phyloP scores from a whole-genome alignment of 2,329 filamentous ascomycete species.

The Colletotrichum incanum region DNA sequence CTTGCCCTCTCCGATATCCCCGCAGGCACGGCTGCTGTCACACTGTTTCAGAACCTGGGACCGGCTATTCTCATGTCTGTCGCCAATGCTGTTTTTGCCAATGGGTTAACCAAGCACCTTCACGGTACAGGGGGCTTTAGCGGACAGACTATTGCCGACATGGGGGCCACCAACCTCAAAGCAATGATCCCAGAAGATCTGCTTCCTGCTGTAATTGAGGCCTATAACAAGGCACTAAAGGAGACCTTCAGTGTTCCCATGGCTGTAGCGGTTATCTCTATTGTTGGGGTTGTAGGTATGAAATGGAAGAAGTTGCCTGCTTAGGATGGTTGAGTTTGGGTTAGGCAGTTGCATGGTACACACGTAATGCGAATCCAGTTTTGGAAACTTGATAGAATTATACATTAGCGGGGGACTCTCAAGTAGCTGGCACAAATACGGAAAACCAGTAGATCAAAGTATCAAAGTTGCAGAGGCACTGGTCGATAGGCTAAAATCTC shows the following conservation, averaged over 20 bases:
- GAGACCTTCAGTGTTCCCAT: conserved; percentile 72
- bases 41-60: conserved; percentile 37
- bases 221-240: conserved; percentile 76
- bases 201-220: conserved; percentile 67
- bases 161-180: conserved; percentile 71
- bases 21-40: conserved; percentile 38
- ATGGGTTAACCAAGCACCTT: conserved; percentile 49
- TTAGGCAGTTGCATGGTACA: not conserved
- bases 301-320: conserved; percentile 35
- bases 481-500: too few species aligned
- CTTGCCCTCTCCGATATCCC: conserved; percentile 41
- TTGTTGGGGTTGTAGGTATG: conserved; percentile 33
- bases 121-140: conserved; percentile 44
- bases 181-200: conserved; percentile 61
- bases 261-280: conserved; percentile 51
- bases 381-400: not conserved
- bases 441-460: too few species aligned
- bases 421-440: not conserved
- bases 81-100: conserved; percentile 38
- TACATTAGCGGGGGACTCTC: too few species aligned
- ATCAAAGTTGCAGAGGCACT: too few species aligned
- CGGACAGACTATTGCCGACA: conserved; percentile 53
- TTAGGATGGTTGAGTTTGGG: not conserved
- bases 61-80: conserved; percentile 39
- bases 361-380: not conserved